Percentiles rank a stretch among this genome's conserved stretches.
These are phyloP conservation scores for Dovyalis caffra DNA, from an alignment of 345 rosid genomes.

Conservation along the genomic window DNA sequence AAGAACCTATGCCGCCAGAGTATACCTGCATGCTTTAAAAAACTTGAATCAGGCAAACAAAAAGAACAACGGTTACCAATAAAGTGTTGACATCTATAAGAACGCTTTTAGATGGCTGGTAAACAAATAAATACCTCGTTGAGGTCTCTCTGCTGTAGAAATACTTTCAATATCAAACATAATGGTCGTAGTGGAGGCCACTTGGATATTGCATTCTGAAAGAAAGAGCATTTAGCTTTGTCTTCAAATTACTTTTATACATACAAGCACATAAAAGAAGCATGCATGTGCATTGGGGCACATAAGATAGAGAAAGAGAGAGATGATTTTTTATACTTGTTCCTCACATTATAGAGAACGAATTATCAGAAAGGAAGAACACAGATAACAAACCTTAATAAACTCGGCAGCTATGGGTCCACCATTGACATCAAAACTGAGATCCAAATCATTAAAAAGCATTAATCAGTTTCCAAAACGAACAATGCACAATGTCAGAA, in stretches of 20 bases:
- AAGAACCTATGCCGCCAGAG: constrained; percentile 91
- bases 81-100: background rate
- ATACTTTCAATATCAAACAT: constrained; percentile 84
- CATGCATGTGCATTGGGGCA: background rate
- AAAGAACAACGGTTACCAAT: background rate
- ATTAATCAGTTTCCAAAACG: background rate
- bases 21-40: constrained; percentile 60
- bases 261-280: background rate
- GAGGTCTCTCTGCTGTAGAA: constrained; percentile 90
- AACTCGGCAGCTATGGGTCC: constrained; percentile 97
- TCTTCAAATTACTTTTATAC: background rate
- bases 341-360: constrained; percentile 1
- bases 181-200: constrained; percentile 80
- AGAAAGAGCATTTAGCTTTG: constrained; percentile 11
- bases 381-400: constrained; percentile 63
- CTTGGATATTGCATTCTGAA: constrained; percentile 63
- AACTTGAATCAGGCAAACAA: constrained; percentile 21
- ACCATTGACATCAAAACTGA: constrained; percentile 84
- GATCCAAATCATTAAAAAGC: constrained; percentile 13
- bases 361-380: background rate
- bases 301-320: background rate
- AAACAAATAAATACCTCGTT: constrained; percentile 64
- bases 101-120: background rate
- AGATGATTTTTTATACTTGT: too few species aligned
- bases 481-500: background rate